A percentile compares a stretch with the other conserved stretches of the same genome.
phyloP scores from a whole-genome alignment of 2,329 filamentous ascomycete species.

The Cordyceps fumosorosea region DNA sequence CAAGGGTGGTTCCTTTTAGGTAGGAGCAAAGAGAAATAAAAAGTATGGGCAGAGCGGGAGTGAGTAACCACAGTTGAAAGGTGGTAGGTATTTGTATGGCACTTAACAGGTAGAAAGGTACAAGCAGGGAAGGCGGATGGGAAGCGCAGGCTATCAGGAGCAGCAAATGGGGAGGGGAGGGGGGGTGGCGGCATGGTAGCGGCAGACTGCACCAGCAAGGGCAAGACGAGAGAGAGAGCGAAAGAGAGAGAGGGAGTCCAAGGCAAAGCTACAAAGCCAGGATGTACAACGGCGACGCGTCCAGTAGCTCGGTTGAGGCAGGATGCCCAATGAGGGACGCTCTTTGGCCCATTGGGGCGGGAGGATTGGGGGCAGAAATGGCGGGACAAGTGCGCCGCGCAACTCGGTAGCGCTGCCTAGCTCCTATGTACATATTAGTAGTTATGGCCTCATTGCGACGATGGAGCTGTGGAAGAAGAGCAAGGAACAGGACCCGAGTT shows the following conservation, averaged over 20 bases:
- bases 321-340: conserved; percentile 11
- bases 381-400: not conserved
- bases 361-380: conserved; percentile 3
- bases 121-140: not conserved
- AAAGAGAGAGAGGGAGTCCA: not conserved
- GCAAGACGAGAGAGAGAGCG: no score
- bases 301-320: not conserved
- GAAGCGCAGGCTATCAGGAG: conserved; percentile 5
- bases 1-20: not conserved
- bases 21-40: not conserved
- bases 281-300: conserved; percentile 8
- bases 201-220: no score
- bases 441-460: no score
- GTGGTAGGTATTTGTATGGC: conserved; percentile 1
- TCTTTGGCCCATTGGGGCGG: conserved; percentile 12
- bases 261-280: not conserved
- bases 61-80: not conserved
- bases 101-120: not conserved
- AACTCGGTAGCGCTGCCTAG: not conserved
- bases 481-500: not conserved
- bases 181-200: not conserved
- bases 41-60: not conserved
- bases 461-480: not conserved
- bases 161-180: conserved; percentile 10
- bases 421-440: no score